Conservation (phyloP, 495 filamentous ascomycete genomes). For the Cudoniella acicularis region DNA sequence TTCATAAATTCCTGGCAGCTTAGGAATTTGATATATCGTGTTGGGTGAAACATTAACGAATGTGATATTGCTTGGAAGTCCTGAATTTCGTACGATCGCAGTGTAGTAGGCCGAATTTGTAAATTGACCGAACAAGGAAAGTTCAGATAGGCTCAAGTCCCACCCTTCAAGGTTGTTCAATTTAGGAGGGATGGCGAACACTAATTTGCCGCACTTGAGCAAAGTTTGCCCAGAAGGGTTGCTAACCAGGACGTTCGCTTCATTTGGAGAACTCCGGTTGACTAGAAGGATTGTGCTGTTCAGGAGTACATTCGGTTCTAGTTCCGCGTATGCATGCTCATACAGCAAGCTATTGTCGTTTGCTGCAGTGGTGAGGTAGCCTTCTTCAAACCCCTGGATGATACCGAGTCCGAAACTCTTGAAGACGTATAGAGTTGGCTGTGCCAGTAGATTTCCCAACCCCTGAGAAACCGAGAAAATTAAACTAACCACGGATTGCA, state of each 20-base stretch:
- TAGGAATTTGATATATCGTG: constrained; percentile 24
- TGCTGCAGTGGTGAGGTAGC: constrained; percentile 30
- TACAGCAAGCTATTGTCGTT: constrained; percentile 42
- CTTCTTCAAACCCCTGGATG: constrained; percentile 13
- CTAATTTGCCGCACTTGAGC: constrained; percentile 41
- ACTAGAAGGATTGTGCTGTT: constrained; percentile 29
- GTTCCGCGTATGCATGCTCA: constrained; percentile 27
- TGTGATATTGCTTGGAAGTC: constrained; percentile 16
- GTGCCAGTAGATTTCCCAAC: constrained; percentile 19
- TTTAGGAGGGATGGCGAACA: constrained; percentile 42
- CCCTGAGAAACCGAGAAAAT: constrained; percentile 15
- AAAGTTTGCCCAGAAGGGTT: constrained; percentile 32
- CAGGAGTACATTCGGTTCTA: constrained; percentile 30
- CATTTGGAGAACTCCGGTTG: constrained; percentile 19
- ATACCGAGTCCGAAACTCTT: constrained; percentile 22
- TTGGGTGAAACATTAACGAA: constrained; percentile 29
- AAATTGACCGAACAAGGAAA: constrained; percentile 36
- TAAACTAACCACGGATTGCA: constrained; percentile 16
- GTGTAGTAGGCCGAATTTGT: constrained; percentile 41
- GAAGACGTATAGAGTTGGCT: constrained; percentile 29
- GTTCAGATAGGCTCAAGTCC: constrained; percentile 34
- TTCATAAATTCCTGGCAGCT: neutral
- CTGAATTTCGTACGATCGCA: constrained; percentile 37
- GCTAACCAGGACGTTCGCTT: constrained; percentile 30
- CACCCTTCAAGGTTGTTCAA: constrained; percentile 32